Percentiles rank a stretch among this genome's conserved stretches.
These are phyloP conservation scores for Gentiana dahurica DNA, from an alignment of 257 asterid species.

Conservation along the genomic window DNA sequence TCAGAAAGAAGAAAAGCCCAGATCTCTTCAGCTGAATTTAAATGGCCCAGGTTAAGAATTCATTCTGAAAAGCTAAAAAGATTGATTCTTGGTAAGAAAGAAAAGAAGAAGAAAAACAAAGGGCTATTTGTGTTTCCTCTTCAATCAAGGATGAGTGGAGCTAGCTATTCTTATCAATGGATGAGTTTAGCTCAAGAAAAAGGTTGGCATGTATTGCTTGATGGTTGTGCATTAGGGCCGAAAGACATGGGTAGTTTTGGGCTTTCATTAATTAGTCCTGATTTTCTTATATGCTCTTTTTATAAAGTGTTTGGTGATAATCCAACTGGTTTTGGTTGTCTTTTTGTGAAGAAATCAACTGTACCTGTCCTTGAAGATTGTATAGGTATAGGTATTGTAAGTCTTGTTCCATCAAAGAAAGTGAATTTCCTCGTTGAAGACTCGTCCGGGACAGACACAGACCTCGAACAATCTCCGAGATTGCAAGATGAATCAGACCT, in stretches of 20 bases:
- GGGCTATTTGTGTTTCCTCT: slow-evolving; percentile 87
- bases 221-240: slow-evolving; percentile 82
- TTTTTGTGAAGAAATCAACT: slow-evolving; percentile 56
- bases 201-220: slow-evolving; percentile 92
- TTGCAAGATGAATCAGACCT: not conserved
- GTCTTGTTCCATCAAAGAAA: slow-evolving; percentile 38
- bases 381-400: slow-evolving; percentile 43
- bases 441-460: slow-evolving; percentile 49
- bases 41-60: slow-evolving; percentile 80
- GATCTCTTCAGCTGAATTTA: slow-evolving; percentile 62
- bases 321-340: slow-evolving; percentile 95
- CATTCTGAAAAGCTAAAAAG: slow-evolving; percentile 42
- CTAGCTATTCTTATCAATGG: slow-evolving; percentile 83
- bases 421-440: slow-evolving; percentile 25
- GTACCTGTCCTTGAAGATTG: slow-evolving; percentile 49
- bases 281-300: slow-evolving; percentile 75
- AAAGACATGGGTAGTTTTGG: slow-evolving; percentile 87
- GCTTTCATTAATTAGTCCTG: slow-evolving; percentile 70
- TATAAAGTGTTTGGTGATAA: slow-evolving; percentile 81
- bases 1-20: slow-evolving; percentile 68
- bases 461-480: slow-evolving; percentile 12
- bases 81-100: slow-evolving; percentile 36
- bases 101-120: slow-evolving; percentile 28
- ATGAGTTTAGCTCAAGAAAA: slow-evolving; percentile 73
- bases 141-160: slow-evolving; percentile 82